Evolutionary conservation across 371 early-diverging fungal species (phyloP).

Genomic region (Circinella umbellata): DNA sequence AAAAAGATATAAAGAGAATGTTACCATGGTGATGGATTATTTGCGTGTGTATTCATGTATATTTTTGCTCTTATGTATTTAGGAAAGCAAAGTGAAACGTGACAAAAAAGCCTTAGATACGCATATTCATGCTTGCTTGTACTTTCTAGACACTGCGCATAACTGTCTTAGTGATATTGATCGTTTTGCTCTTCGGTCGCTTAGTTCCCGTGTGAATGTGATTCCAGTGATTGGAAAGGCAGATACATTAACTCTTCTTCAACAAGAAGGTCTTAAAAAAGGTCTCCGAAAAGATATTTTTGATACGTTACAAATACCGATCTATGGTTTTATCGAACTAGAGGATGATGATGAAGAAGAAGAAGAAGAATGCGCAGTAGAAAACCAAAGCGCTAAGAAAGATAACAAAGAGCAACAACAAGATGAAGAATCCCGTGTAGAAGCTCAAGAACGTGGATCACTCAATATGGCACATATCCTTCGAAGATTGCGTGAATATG

Average conservation of each 20-base stretch:
- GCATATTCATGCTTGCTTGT: conserved; percentile 94
- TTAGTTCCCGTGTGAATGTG: conserved; percentile 88
- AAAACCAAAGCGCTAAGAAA: not conserved
- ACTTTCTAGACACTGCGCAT: conserved; percentile 87
- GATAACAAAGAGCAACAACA: conserved; percentile 23
- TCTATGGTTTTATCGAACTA: conserved; percentile 69
- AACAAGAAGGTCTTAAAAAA: conserved; percentile 81
- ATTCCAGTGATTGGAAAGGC: conserved; percentile 98
- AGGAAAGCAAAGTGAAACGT: conserved; percentile 72
- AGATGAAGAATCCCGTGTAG: conserved; percentile 29
- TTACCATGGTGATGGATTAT: too few relatives aligned
- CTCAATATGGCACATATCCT: conserved; percentile 13
- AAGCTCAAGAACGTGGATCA: not conserved
- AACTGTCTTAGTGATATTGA: conserved; percentile 77
- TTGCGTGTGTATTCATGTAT: too few relatives aligned
- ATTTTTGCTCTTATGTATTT: too few relatives aligned
- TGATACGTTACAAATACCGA: conserved; percentile 56
- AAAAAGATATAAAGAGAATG: too few relatives aligned
- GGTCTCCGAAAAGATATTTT: conserved; percentile 64
- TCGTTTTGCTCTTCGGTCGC: conserved; percentile 80
- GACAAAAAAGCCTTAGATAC: conserved; percentile 80
- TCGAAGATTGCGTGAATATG: conserved; percentile 31
- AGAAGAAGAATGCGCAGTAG: conserved; percentile 11
- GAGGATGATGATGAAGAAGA: conserved; percentile 61
- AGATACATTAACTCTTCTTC: conserved; percentile 90